Percentiles rank a stretch among this genome's conserved stretches.
phyloP scores from a whole-genome alignment of 1,284 basidiomycete species.

The Porphyrellus sp. region DNA sequence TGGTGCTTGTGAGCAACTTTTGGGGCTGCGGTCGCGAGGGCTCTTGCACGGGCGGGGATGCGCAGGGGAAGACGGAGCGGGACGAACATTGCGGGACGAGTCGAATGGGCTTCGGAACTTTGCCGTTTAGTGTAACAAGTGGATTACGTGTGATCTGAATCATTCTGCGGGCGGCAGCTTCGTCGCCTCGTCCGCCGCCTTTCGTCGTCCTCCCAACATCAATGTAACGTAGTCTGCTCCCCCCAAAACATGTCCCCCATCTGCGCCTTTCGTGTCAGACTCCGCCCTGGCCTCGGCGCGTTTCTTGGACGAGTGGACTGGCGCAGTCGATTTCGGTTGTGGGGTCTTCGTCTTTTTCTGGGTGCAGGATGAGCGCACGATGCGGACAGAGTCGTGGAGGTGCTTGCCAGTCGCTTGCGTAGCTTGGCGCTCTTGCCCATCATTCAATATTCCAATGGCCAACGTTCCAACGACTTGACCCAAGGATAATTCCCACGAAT shows the following conservation, averaged over 20 bases:
- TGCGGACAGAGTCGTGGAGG: too few species aligned
- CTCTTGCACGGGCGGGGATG: conserved; percentile 7
- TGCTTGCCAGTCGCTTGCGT: conserved; percentile 41
- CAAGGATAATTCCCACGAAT: conserved; percentile 31
- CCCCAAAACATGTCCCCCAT: conserved; percentile 53
- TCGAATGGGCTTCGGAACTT: conserved; percentile 23
- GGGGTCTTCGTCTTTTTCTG: conserved; percentile 30
- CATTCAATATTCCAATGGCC: not conserved
- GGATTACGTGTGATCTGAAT: conserved; percentile 21
- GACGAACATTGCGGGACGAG: conserved; percentile 18
- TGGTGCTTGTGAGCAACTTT: conserved; percentile 29
- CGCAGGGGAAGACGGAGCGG: not conserved
- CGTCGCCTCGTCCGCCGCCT: conserved; percentile 58
- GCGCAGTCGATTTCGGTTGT: conserved; percentile 5
- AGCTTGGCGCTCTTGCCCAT: conserved; percentile 45
- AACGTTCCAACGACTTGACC: too few species aligned
- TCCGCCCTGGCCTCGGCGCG: conserved; percentile 41
- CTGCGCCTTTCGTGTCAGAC: conserved; percentile 27
- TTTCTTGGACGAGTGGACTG: conserved; percentile 38
- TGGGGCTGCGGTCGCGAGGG: conserved; percentile 25
- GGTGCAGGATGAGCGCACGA: not conserved
- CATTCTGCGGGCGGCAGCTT: conserved; percentile 43
- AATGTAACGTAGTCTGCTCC: conserved; percentile 73
- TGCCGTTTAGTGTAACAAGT: conserved; percentile 1
- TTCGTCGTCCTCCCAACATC: conserved; percentile 65